phyloP scores from a whole-genome alignment of 2,329 filamentous ascomycete genomes.

The Fusarium pseudocircinatum region DNA sequence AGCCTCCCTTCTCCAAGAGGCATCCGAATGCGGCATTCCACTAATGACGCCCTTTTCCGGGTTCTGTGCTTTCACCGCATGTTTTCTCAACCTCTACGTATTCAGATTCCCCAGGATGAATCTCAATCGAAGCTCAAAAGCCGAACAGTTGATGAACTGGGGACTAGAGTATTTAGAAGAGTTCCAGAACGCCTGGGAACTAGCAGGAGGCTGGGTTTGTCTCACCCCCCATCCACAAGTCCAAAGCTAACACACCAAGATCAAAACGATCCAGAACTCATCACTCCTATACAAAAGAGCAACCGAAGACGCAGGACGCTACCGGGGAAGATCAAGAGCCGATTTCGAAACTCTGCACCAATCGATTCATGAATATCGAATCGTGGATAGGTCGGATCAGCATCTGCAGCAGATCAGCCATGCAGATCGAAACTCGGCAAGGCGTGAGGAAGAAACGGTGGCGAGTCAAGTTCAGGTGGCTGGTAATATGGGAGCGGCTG shows the following conservation, averaged over 20 bases:
- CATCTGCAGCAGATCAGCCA: conserved; percentile 36
- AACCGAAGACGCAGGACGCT: conserved; percentile 31
- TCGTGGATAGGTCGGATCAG: conserved; percentile 32
- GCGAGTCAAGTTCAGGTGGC: background rate
- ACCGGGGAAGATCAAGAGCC: conserved; percentile 27
- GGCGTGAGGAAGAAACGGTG: background rate
- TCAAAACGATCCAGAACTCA: conserved; percentile 40
- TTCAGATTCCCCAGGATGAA: conserved; percentile 55
- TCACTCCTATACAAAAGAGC: conserved; percentile 34
- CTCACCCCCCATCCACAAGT: rapidly evolving
- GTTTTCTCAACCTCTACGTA: conserved; percentile 54
- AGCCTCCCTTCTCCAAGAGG: conserved; percentile 48
- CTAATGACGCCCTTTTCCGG: conserved; percentile 55
- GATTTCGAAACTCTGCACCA: conserved; percentile 36
- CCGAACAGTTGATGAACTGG: conserved; percentile 32
- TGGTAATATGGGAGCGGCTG: background rate
- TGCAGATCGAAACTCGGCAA: conserved; percentile 23
- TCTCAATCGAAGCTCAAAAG: conserved; percentile 18
- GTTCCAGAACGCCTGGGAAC: conserved; percentile 36
- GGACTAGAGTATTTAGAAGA: conserved; percentile 36
- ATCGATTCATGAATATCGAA: conserved; percentile 35
- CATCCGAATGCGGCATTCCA: conserved; percentile 49
- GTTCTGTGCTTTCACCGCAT: conserved; percentile 57
- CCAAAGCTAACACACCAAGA: conserved; percentile 10
- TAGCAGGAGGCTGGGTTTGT: conserved; percentile 38